A percentile compares a stretch with the other conserved stretches of the same genome.
phyloP scores from a whole-genome alignment of 129 eudicot genomes.

The Apium graveolens region DNA sequence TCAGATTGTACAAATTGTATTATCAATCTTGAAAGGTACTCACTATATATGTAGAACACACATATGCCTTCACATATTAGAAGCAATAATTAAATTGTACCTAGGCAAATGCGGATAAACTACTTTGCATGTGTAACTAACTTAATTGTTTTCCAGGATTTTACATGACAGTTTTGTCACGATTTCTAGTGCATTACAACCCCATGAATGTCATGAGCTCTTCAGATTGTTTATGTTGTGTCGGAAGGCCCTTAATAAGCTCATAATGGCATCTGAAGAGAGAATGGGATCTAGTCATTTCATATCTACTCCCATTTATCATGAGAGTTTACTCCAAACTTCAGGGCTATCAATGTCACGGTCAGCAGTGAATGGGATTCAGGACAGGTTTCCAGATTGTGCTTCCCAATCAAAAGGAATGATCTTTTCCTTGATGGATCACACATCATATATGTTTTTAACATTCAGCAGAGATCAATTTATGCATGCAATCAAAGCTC shows the following conservation, averaged over 20 bases:
- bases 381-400: slow-evolving; percentile 24
- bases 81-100: neutral
- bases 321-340: slow-evolving; percentile 37
- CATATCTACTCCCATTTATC: slow-evolving; percentile 23
- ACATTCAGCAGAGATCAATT: slow-evolving; percentile 49
- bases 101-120: neutral
- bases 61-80: neutral
- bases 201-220: slow-evolving; percentile 27
- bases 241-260: slow-evolving; percentile 51
- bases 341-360: slow-evolving; percentile 64
- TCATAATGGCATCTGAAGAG: slow-evolving; percentile 41
- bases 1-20: slow-evolving; percentile 45
- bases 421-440: slow-evolving; percentile 59
- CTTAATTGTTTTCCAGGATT: slow-evolving; percentile 29
- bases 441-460: slow-evolving; percentile 57
- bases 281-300: slow-evolving; percentile 27
- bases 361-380: slow-evolving; percentile 32
- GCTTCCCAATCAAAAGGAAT: slow-evolving; percentile 22
- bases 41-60: neutral
- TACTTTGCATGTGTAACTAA: neutral
- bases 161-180: slow-evolving; percentile 43
- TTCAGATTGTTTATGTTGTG: slow-evolving; percentile 53
- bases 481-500: slow-evolving; percentile 29
- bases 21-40: slow-evolving; percentile 79
- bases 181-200: slow-evolving; percentile 12